phyloP scores from a whole-genome alignment of 768 basidiomycete species.

The Trametes sanguinea region DNA sequence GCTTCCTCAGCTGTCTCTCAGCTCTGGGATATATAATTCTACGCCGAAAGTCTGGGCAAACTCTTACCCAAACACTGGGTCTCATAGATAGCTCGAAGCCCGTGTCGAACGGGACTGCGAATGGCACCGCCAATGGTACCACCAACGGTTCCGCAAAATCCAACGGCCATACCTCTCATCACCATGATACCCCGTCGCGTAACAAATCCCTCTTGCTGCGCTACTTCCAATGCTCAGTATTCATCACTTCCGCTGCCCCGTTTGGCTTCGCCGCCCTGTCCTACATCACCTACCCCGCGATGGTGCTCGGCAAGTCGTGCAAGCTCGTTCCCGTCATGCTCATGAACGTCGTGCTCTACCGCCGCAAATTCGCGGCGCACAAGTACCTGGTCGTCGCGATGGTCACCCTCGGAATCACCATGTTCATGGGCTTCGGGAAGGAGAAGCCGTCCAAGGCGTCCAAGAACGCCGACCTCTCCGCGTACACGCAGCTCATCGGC shows the following conservation, averaged over 20 bases:
- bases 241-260: constrained; percentile 90
- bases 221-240: constrained; percentile 82
- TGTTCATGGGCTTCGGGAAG: constrained; percentile 90
- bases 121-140: constrained; percentile 35
- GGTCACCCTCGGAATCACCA: constrained; percentile 87
- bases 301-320: constrained; percentile 98
- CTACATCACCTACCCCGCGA: constrained; percentile 97
- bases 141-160: constrained; percentile 21
- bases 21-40: constrained; percentile 75
- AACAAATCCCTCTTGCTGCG: constrained; percentile 57
- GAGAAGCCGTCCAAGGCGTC: constrained; percentile 46
- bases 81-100: constrained; percentile 41
- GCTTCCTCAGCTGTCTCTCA: constrained; percentile 72
- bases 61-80: constrained; percentile 61
- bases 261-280: constrained; percentile 95
- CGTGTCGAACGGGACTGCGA: constrained; percentile 40
- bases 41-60: constrained; percentile 55
- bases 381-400: constrained; percentile 95
- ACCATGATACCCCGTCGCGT: constrained; percentile 34
- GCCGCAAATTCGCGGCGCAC: constrained; percentile 87
- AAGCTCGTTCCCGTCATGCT: constrained; percentile 98
- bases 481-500: constrained; percentile 69
- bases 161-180: constrained; percentile 30
- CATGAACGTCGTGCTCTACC: constrained; percentile 95
- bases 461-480: constrained; percentile 36